A percentile compares a stretch with the other conserved stretches of the same genome.
phyloP scores from a whole-genome alignment of 176 grass and related monocot genomes.

The Oryza australiensis region DNA sequence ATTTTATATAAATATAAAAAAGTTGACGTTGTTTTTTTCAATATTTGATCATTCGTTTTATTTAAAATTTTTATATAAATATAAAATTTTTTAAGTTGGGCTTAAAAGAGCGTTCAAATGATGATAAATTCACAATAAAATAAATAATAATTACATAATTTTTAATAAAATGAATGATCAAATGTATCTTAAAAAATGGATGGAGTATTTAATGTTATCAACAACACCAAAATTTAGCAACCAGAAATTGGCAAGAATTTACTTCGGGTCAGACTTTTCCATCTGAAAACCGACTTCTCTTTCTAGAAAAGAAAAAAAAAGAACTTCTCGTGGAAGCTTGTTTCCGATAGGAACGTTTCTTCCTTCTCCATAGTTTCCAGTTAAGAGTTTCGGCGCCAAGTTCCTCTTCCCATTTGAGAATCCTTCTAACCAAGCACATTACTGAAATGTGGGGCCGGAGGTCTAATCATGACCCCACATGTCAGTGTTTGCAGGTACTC shows the following conservation, averaged over 20 bases:
- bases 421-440: neutral
- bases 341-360: neutral
- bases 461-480: neutral
- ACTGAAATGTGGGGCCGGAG: neutral
- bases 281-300: neutral
- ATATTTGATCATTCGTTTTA: too few species aligned
- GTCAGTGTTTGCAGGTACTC: neutral
- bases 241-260: neutral
- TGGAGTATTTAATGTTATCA: neutral
- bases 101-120: too few species aligned
- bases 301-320: neutral
- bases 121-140: too few species aligned
- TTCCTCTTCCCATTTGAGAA: neutral
- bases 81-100: too few species aligned
- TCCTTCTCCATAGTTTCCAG: too few species aligned
- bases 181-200: too few species aligned
- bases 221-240: neutral
- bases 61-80: too few species aligned
- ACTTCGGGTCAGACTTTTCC: neutral
- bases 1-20: too few species aligned
- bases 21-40: too few species aligned
- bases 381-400: neutral
- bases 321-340: neutral
- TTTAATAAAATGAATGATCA: too few species aligned
- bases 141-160: too few species aligned